Conservation (phyloP, 1,139 yeast genomes). For the Saccharomyces hybrid region DNA sequence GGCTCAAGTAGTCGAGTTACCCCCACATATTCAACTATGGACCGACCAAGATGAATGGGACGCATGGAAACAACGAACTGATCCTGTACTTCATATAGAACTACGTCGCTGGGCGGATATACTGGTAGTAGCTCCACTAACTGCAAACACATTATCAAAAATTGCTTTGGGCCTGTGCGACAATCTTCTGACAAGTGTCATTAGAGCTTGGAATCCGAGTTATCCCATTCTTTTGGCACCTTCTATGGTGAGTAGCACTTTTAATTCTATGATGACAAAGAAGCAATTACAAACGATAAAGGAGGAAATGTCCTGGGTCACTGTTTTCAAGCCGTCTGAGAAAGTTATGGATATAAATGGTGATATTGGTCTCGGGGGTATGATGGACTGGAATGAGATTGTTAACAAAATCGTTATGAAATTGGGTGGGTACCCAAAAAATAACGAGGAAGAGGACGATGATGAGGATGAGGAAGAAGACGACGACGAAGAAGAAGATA, state of each 20-base stretch:
- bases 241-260: slow-evolving; percentile 96
- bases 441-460: slow-evolving; percentile 68
- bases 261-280: slow-evolving; percentile 85
- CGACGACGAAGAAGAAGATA: slow-evolving; percentile 33
- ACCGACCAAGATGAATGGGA: slow-evolving; percentile 86
- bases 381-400: slow-evolving; percentile 87
- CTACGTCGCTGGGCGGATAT: slow-evolving; percentile 93
- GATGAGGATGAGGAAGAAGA: slow-evolving; percentile 49
- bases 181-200: slow-evolving; percentile 71
- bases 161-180: slow-evolving; percentile 87
- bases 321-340: slow-evolving; percentile 83
- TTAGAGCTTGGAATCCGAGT: slow-evolving; percentile 87
- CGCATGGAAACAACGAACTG: slow-evolving; percentile 76
- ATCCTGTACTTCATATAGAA: slow-evolving; percentile 88
- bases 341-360: slow-evolving; percentile 84
- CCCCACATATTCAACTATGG: slow-evolving; percentile 68
- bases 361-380: slow-evolving; percentile 94
- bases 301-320: slow-evolving; percentile 62
- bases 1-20: slow-evolving; percentile 36
- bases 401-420: slow-evolving; percentile 76
- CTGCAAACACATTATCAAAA: slow-evolving; percentile 89
- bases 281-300: slow-evolving; percentile 58
- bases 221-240: slow-evolving; percentile 87
- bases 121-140: slow-evolving; percentile 79
- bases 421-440: slow-evolving; percentile 87